A percentile compares a stretch with the other conserved stretches of the same genome.
phyloP scores from a whole-genome alignment of 768 basidiomycete genomes.

The Auricularia heimuer region DNA sequence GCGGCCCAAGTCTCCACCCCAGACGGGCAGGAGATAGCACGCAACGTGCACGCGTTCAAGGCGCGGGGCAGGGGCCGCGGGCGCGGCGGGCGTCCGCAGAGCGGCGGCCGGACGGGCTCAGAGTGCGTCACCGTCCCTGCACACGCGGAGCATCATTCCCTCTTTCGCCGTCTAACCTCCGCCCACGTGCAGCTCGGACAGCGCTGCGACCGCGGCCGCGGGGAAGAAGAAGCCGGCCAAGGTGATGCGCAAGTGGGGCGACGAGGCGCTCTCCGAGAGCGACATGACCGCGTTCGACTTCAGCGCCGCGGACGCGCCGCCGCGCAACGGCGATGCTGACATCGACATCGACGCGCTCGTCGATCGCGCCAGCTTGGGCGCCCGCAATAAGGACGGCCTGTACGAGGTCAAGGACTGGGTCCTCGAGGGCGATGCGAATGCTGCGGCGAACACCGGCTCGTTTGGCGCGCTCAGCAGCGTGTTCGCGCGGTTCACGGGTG shows the following conservation, averaged over 20 bases:
- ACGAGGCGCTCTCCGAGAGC: slow-evolving; percentile 63
- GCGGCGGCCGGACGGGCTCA: slow-evolving; percentile 46
- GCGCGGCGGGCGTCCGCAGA: slow-evolving; percentile 35
- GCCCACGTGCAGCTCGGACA: slow-evolving; percentile 42
- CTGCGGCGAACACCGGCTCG: slow-evolving; percentile 40
- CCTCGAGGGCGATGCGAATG: slow-evolving; percentile 38
- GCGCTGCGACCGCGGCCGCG: slow-evolving; percentile 23
- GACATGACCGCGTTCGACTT: slow-evolving; percentile 96
- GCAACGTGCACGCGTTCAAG: slow-evolving; percentile 87
- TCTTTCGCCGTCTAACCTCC: not conserved
- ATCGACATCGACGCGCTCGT: slow-evolving; percentile 51
- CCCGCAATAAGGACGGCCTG: slow-evolving; percentile 52
- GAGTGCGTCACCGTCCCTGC: slow-evolving; percentile 43
- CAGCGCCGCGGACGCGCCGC: slow-evolving; percentile 41
- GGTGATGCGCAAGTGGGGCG: slow-evolving; percentile 85
- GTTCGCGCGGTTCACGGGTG: slow-evolving; percentile 78
- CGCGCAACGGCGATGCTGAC: slow-evolving; percentile 17
- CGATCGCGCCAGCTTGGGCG: slow-evolving; percentile 67
- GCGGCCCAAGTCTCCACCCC: slow-evolving; percentile 26
- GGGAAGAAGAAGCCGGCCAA: slow-evolving; percentile 43
- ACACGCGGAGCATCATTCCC: not conserved
- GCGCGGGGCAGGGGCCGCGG: slow-evolving; percentile 69
- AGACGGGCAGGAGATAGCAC: slow-evolving; percentile 85
- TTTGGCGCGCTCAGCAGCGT: slow-evolving; percentile 64
- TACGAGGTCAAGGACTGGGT: slow-evolving; percentile 84